Evolutionary conservation across 768 basidiomycete species (phyloP).

Genomic region (Podaxis sp.): DNA sequence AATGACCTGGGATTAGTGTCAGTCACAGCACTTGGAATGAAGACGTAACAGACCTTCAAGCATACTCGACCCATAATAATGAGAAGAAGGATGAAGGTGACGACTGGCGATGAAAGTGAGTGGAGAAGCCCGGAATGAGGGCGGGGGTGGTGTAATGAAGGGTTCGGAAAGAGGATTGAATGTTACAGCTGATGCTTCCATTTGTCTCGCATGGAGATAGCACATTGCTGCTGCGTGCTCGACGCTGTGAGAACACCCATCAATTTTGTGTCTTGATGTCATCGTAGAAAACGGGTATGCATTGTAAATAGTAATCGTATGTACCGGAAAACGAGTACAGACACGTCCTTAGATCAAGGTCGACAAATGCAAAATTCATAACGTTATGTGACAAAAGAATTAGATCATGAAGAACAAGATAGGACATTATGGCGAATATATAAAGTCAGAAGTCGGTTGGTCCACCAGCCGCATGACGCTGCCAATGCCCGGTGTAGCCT

Average conservation of each 20-base stretch:
- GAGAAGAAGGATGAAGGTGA: slow-evolving; percentile 28
- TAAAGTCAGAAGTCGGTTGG: slow-evolving; percentile 3
- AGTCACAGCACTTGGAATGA: neutral
- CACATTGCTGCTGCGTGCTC: neutral
- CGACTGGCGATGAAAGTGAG: slow-evolving; percentile 8
- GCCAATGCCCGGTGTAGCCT: neutral
- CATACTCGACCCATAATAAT: slow-evolving; percentile 79
- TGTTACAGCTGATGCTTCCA: slow-evolving; percentile 1
- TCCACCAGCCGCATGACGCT: slow-evolving; percentile 4
- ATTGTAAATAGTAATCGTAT: slow-evolving; percentile 10
- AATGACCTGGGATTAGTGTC: slow-evolving; percentile 66
- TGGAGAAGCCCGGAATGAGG: neutral
- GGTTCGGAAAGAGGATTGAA: neutral
- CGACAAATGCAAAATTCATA: slow-evolving; percentile 9
- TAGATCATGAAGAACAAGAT: slow-evolving; percentile 11
- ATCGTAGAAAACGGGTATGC: slow-evolving; percentile 2
- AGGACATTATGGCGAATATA: slow-evolving; percentile 11
- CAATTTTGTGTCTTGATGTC: neutral
- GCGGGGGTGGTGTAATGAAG: neutral
- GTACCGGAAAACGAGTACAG: slow-evolving; percentile 6
- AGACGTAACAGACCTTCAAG: slow-evolving; percentile 56
- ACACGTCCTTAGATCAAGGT: slow-evolving; percentile 7
- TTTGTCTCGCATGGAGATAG: slow-evolving; percentile 3
- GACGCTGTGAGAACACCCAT: slow-evolving; percentile 1
- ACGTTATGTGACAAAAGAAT: slow-evolving; percentile 7